Percentiles rank a stretch among this genome's conserved stretches.
Conservation (phyloP, 2,329 filamentous ascomycete species). For the Talaromyces sp. region DNA sequence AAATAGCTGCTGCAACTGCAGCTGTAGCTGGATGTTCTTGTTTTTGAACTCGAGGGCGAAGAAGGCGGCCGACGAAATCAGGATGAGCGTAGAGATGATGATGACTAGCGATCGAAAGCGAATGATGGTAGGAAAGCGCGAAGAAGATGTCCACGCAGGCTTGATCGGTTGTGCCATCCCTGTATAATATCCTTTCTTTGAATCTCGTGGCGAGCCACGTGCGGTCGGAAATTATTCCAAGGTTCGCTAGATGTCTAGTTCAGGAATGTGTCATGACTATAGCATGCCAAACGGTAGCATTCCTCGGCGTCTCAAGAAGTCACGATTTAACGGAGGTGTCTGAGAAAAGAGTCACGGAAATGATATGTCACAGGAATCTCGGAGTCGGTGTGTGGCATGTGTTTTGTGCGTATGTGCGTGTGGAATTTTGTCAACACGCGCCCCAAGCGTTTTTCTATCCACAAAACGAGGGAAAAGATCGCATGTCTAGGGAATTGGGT, state of each 20-base stretch:
- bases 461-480: not conserved
- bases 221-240: not conserved
- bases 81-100: not conserved
- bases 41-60: slow-evolving; percentile 7
- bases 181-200: not conserved
- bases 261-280: slow-evolving; percentile 3
- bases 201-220: not conserved
- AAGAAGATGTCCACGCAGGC: slow-evolving; percentile 2
- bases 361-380: not conserved
- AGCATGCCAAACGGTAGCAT: not conserved
- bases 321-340: too few species aligned
- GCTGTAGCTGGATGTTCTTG: slow-evolving; percentile 7
- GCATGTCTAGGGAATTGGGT: too few species aligned
- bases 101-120: slow-evolving; percentile 5
- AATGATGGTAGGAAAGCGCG: slow-evolving; percentile 2
- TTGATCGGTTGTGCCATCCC: slow-evolving; percentile 7
- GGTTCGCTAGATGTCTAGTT: not conserved
- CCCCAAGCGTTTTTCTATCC: not conserved
- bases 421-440: not conserved
- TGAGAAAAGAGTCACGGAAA: too few species aligned
- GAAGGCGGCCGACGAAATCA: slow-evolving; percentile 2
- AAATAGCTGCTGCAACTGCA: slow-evolving; percentile 11
- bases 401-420: not conserved
- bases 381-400: not conserved
- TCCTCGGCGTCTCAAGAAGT: not conserved